Conservation (phyloP, 148 eudicot genomes). For the Nyssa sinensis region DNA sequence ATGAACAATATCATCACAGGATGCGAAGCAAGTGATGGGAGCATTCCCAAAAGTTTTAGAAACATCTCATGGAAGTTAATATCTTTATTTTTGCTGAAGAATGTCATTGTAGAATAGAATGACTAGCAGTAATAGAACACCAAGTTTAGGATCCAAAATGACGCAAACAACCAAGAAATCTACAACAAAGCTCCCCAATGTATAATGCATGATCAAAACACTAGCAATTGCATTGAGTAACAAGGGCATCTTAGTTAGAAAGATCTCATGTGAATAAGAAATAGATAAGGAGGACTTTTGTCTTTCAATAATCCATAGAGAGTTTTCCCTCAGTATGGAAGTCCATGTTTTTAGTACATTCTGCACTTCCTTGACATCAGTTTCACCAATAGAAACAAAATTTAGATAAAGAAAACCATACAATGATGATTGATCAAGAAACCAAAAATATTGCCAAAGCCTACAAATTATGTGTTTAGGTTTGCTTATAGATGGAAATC, state of each 20-base stretch:
- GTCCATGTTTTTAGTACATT: slow-evolving; percentile 54
- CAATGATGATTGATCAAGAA: slow-evolving; percentile 60
- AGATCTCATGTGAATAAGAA: slow-evolving; percentile 43
- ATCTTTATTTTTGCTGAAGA: slow-evolving; percentile 31
- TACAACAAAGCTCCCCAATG: slow-evolving; percentile 47
- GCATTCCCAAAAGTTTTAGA: slow-evolving; percentile 65
- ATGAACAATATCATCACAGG: slow-evolving; percentile 72
- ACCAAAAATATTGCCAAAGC: slow-evolving; percentile 32
- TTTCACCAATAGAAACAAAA: slow-evolving; percentile 29
- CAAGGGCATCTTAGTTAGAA: slow-evolving; percentile 55
- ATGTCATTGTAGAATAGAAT: slow-evolving; percentile 63
- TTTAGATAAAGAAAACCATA: too few species aligned
- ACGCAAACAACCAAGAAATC: slow-evolving; percentile 61
- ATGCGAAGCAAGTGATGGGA: slow-evolving; percentile 82
- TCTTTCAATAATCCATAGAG: slow-evolving; percentile 31
- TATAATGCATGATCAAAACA: slow-evolving; percentile 51
- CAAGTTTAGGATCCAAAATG: slow-evolving; percentile 66
- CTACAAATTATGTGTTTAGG: slow-evolving; percentile 44
- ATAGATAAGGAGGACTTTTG: slow-evolving; percentile 39
- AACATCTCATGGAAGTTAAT: slow-evolving; percentile 33
- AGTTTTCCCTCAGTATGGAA: slow-evolving; percentile 45
- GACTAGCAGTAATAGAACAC: slow-evolving; percentile 63
- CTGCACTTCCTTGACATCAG: slow-evolving; percentile 17
- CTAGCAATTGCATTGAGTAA: slow-evolving; percentile 62
- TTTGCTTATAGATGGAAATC: too few species aligned